These are phyloP conservation scores for Juncus effusus DNA, from an alignment of 176 grass and related monocot genomes.

Conservation along the genomic window DNA sequence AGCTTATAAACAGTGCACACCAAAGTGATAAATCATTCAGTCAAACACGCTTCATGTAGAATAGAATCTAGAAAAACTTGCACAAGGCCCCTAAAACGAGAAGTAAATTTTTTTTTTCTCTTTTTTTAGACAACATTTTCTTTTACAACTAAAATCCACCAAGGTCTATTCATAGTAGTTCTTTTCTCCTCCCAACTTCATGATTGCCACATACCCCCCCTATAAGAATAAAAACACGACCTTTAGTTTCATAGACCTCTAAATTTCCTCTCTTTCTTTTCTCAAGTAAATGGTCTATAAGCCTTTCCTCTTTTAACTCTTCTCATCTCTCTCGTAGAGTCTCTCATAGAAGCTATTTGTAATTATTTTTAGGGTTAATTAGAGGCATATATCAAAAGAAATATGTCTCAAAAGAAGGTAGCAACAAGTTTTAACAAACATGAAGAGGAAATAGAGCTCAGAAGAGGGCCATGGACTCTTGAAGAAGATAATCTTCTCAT, in stretches of 20 bases:
- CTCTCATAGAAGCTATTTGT: constrained; percentile 39
- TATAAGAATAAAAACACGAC: constrained; percentile 31
- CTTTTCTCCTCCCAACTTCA: constrained; percentile 2
- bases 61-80: constrained; percentile 85
- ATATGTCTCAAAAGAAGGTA: constrained; percentile 75
- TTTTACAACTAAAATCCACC: constrained; percentile 29
- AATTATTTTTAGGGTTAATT: constrained; percentile 6
- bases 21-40: constrained; percentile 79
- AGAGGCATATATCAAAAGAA: constrained; percentile 24
- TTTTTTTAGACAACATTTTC: constrained; percentile 10
- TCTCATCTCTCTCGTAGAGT: constrained; percentile 47
- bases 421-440: constrained; percentile 33
- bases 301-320: constrained; percentile 33
- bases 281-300: constrained; percentile 23
- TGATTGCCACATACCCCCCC: constrained; percentile 26
- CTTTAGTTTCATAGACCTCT: constrained; percentile 24
- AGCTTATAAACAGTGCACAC: constrained; percentile 8
- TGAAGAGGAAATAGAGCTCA: constrained; percentile 56
- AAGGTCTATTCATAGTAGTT: background rate
- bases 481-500: constrained; percentile 83
- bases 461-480: constrained; percentile 82
- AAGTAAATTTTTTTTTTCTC: constrained; percentile 27
- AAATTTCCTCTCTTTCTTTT: constrained; percentile 17
- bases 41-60: constrained; percentile 97
- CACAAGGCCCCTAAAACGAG: constrained; percentile 34